Percentiles rank a stretch among this genome's conserved stretches.
Conservation (phyloP, 768 basidiomycete species). For the Paxillus ammoniavirescens region DNA sequence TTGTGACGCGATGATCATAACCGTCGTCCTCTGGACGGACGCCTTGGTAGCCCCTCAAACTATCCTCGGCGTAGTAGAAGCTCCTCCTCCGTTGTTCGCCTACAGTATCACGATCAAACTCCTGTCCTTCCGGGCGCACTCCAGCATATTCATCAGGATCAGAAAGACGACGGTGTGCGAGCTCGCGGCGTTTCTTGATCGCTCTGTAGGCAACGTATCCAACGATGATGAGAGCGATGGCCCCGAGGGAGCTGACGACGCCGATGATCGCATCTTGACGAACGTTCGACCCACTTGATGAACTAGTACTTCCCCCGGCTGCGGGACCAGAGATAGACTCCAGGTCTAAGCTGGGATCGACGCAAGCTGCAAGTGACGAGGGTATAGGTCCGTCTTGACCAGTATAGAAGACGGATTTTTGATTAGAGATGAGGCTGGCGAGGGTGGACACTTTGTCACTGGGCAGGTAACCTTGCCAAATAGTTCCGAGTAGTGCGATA, state of each 20-base stretch:
- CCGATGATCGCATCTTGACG: slow-evolving; percentile 89
- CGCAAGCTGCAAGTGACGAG: slow-evolving; percentile 57
- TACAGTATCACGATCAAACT: slow-evolving; percentile 75
- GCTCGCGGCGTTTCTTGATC: slow-evolving; percentile 62
- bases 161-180: slow-evolving; percentile 69
- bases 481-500: slow-evolving; percentile 53
- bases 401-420: slow-evolving; percentile 64
- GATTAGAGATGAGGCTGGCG: slow-evolving; percentile 59
- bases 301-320: slow-evolving; percentile 19
- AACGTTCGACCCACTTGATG: slow-evolving; percentile 32
- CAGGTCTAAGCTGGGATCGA: slow-evolving; percentile 68
- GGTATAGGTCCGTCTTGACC: slow-evolving; percentile 44
- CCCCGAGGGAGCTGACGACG: slow-evolving; percentile 81
- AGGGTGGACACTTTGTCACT: slow-evolving; percentile 52
- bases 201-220: slow-evolving; percentile 70
- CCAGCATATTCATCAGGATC: slow-evolving; percentile 46
- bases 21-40: slow-evolving; percentile 36
- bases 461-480: slow-evolving; percentile 74
- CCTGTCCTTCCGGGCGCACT: slow-evolving; percentile 58
- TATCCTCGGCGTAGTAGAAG: slow-evolving; percentile 89
- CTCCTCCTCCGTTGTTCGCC: slow-evolving; percentile 72
- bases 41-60: slow-evolving; percentile 58
- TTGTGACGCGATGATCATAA: slow-evolving; percentile 32
- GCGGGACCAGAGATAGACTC: slow-evolving; percentile 43
- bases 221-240: slow-evolving; percentile 69